Percentiles rank a stretch among this genome's conserved stretches.
These are phyloP conservation scores for Arachnomyces sp. DNA, from an alignment of 2,329 filamentous ascomycete genomes.

Conservation along the genomic window DNA sequence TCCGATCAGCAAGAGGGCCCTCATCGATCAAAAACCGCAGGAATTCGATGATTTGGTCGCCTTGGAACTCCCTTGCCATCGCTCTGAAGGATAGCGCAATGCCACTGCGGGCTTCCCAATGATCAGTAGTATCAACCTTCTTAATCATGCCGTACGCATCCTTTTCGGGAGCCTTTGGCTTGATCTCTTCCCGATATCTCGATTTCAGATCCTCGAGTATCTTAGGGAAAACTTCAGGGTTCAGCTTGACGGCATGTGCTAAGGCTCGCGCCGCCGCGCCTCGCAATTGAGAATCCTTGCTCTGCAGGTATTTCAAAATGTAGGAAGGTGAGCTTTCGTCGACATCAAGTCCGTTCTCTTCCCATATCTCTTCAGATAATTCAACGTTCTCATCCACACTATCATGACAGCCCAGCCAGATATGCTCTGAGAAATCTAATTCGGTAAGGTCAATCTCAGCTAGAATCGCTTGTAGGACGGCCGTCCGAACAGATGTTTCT, in stretches of 20 bases:
- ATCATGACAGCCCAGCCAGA: constrained; percentile 91
- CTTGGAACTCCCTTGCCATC: constrained; percentile 61
- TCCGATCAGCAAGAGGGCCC: constrained; percentile 79
- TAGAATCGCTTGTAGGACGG: constrained; percentile 81
- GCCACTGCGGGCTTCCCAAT: constrained; percentile 85
- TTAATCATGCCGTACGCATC: constrained; percentile 92
- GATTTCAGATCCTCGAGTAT: constrained; percentile 59
- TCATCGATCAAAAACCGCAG: constrained; percentile 77
- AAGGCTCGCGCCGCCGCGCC: constrained; percentile 74
- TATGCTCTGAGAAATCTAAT: constrained; percentile 73
- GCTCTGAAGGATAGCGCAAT: constrained; percentile 81
- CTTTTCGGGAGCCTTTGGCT: constrained; percentile 71
- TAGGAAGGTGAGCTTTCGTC: constrained; percentile 55
- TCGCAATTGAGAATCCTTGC: constrained; percentile 70
- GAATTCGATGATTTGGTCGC: constrained; percentile 63
- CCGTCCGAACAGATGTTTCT: constrained; percentile 69
- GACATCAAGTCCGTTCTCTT: constrained; percentile 75
- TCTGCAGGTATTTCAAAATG: constrained; percentile 71
- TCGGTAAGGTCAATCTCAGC: constrained; percentile 88
- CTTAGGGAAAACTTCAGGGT: constrained; percentile 51
- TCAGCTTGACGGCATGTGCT: constrained; percentile 59
- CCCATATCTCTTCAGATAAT: constrained; percentile 82
- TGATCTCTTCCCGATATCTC: constrained; percentile 69
- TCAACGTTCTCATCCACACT: constrained; percentile 80
- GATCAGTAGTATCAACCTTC: constrained; percentile 78